Evolutionary conservation across 257 asterid species (phyloP).

Genomic region (Leptodermis oblonga): DNA sequence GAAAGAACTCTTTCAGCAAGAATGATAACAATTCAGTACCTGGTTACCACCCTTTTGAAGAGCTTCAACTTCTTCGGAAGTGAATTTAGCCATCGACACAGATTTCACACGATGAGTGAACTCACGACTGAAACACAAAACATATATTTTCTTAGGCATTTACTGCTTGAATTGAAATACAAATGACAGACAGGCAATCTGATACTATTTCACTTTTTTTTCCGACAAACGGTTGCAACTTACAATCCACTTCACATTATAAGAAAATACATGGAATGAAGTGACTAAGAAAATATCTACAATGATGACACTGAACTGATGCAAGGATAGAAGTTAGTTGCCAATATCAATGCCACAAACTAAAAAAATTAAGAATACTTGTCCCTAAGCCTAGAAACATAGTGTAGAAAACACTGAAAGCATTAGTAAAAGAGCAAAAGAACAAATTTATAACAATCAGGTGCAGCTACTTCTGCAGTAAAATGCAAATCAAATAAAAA

Average conservation of each 20-base stretch:
- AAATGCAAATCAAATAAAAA: not conserved
- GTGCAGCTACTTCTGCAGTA: not conserved
- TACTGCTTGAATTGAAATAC: not conserved
- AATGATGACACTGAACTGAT: not conserved
- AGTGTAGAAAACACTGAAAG: not conserved
- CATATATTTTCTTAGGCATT: constrained; percentile 12
- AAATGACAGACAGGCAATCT: not conserved
- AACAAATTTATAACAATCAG: not conserved
- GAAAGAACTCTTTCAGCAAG: not conserved
- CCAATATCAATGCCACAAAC: not conserved
- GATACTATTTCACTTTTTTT: not conserved
- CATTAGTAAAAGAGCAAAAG: not conserved
- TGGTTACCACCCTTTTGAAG: constrained; percentile 97
- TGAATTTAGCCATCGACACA: constrained; percentile 92
- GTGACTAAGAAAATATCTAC: not conserved
- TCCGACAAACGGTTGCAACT: not conserved
- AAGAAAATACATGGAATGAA: not conserved
- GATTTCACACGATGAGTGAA: constrained; percentile 99
- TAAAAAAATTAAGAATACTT: not conserved
- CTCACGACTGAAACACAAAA: constrained; percentile 73
- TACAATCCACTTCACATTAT: not conserved
- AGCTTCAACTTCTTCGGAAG: constrained; percentile 89
- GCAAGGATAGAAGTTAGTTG: not conserved
- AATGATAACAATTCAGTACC: constrained; percentile 32
- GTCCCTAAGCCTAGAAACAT: not conserved